Base-by-base conservation (phyloP, 176 grass and related monocot species). In the Thalia dealbata region DNA sequence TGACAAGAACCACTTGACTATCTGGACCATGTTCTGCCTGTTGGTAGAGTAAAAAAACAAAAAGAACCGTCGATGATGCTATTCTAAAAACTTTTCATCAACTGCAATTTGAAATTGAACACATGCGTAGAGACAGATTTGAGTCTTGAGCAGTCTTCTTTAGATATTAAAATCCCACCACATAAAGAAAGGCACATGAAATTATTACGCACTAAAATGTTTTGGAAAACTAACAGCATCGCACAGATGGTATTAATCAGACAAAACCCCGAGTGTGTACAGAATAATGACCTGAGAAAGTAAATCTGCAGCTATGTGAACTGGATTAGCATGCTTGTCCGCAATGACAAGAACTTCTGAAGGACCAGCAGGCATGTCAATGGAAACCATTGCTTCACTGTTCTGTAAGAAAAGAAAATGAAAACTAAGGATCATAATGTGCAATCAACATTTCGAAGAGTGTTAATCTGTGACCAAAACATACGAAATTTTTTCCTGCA, bases 21-120 rank as follows among this genome's bases (percentile, higher is more conserved):
- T 97, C 93, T 52, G 93, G 93, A 23, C 93, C 93, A 76, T 97
- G 93, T 70, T 97, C 93, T 41, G 93, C 93, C 93, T 97, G 82
- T 70, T 70, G 55, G 18, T 32, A 14, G 24, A 55, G 10, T 18
- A 62, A 15, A 14, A 50, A 50, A 50, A 46, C 2, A 51, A 71
- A 21, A 7, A n/a, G 10, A 8, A 15, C 21, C 11, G 14, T 29
- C 14, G 19, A 35, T 7, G 1, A 61, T 24, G 18, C 7, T 21
- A 61, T 21, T 22, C 7, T 61, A 61, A 52, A 52, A 9, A 52
- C 14, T 14, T 55, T 19, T 21, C 5, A 21, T 56, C 18, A 19
- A 15, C 52, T 56, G 52, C 6, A 21, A 18, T 21, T 21, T 56
- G n/a, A 21, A 21, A 7, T 21, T 55, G 21, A 8, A 6, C 5